Percentiles rank a stretch among this genome's conserved stretches.
These are phyloP conservation scores for Tolypocladium paradoxum DNA, from an alignment of 2,329 filamentous ascomycete genomes.

Conservation along the genomic window DNA sequence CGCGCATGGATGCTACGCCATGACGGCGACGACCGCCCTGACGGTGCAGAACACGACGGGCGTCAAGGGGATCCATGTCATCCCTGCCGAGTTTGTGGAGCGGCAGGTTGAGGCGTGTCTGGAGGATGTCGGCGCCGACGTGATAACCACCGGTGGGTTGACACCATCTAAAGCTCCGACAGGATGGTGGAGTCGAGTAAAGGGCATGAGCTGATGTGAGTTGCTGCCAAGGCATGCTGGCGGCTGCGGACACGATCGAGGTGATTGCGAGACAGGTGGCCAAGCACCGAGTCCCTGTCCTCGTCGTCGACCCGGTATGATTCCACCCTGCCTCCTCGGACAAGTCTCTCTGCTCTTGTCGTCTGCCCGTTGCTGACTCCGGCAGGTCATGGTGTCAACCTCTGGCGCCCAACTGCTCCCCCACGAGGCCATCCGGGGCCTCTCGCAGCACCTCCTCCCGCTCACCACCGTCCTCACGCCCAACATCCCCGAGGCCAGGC, in stretches of 20 bases:
- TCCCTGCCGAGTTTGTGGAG: slow-evolving; percentile 66
- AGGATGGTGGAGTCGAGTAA: no score
- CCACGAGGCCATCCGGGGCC: slow-evolving; percentile 47
- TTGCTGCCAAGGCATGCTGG: slow-evolving; percentile 26
- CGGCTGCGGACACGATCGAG: slow-evolving; percentile 24
- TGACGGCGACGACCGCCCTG: slow-evolving; percentile 88
- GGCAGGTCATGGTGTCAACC: slow-evolving; percentile 82
- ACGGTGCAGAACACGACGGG: slow-evolving; percentile 93
- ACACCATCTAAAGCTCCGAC: not conserved
- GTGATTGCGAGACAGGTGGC: slow-evolving; percentile 20
- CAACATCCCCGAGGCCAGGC: slow-evolving; percentile 63
- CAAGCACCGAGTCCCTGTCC: slow-evolving; percentile 17
- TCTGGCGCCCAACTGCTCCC: slow-evolving; percentile 63
- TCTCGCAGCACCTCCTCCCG: slow-evolving; percentile 52
- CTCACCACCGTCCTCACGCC: slow-evolving; percentile 61
- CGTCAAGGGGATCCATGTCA: slow-evolving; percentile 69
- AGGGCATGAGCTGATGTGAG: not conserved
- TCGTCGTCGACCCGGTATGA: slow-evolving; percentile 29
- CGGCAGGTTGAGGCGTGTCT: slow-evolving; percentile 81
- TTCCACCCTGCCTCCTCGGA: no score
- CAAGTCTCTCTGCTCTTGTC: not conserved
- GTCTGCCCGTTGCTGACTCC: not conserved
- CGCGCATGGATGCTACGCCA: slow-evolving; percentile 86
- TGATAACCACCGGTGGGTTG: slow-evolving; percentile 74
- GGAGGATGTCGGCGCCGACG: slow-evolving; percentile 76